These are phyloP conservation scores for Ustilago loliicola DNA, from an alignment of 1,284 basidiomycete genomes.

Conservation along the genomic window DNA sequence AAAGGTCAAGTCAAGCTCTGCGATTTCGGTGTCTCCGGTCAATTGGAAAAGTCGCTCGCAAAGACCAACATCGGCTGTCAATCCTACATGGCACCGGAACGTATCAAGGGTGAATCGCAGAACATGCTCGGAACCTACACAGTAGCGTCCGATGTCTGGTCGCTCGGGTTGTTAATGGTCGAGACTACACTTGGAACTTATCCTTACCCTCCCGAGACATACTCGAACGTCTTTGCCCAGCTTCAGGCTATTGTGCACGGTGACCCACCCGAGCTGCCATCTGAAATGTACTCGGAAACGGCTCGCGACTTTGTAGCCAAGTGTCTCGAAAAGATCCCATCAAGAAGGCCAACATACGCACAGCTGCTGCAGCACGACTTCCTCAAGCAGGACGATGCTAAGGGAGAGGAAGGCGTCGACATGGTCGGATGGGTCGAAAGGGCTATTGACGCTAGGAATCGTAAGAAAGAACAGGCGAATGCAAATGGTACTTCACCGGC, in stretches of 20 bases:
- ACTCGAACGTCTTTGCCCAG: conserved; percentile 95
- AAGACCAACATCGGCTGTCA: conserved; percentile 99
- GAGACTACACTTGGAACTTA: conserved; percentile 92
- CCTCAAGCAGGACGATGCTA: conserved; percentile 72
- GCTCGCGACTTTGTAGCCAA: conserved; percentile 69
- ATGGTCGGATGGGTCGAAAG: conserved; percentile 69
- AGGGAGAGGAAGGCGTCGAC: conserved; percentile 66
- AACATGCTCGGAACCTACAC: conserved; percentile 90
- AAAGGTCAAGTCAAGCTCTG: conserved; percentile 93
- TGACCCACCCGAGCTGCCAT: conserved; percentile 85
- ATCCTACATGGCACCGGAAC: conserved; percentile 98
- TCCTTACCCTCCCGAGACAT: conserved; percentile 98
- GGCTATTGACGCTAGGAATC: conserved; percentile 40
- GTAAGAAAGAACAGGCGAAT: conserved; percentile 35
- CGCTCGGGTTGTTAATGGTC: conserved; percentile 93
- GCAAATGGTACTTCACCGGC: conserved; percentile 6
- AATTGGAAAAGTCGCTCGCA: conserved; percentile 93
- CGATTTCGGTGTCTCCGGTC: conserved; percentile 97
- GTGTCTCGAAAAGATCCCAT: conserved; percentile 72
- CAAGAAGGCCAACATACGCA: conserved; percentile 84
- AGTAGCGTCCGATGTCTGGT: conserved; percentile 98
- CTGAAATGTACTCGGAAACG: conserved; percentile 63
- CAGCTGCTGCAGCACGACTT: conserved; percentile 85
- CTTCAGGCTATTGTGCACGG: conserved; percentile 96
- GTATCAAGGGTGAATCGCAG: conserved; percentile 93